Conservation (phyloP, 257 asterid species). For the Apocynum venetum region DNA sequence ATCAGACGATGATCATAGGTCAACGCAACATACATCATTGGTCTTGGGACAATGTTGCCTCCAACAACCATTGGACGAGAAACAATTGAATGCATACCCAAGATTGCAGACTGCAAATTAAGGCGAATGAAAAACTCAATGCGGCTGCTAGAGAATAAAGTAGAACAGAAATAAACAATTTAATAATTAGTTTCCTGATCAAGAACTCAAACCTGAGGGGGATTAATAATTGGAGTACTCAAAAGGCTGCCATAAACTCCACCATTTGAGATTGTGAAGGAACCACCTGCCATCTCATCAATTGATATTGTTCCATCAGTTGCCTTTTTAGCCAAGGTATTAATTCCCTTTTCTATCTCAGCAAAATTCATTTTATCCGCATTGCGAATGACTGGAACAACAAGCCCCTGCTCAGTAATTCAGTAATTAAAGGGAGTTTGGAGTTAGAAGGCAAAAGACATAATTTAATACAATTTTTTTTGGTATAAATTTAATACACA, state of each 20-base stretch:
- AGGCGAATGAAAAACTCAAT: conserved; percentile 1
- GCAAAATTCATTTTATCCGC: conserved; percentile 92
- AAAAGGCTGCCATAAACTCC: conserved; percentile 97
- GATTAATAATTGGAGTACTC: conserved; percentile 97
- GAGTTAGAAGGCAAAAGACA: background rate
- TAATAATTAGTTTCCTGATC: conserved; percentile 1
- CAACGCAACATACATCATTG: conserved; percentile 97
- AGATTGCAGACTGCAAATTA: conserved; percentile 77
- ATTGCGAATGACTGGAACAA: conserved; percentile 91
- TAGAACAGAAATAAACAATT: background rate
- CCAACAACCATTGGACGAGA: conserved; percentile 97
- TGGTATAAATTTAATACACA: background rate
- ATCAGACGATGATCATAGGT: conserved; percentile 96
- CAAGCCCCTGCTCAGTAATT: conserved; percentile 63
- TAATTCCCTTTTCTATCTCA: conserved; percentile 88
- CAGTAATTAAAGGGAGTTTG: conserved; percentile 17
- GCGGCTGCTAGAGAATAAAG: background rate
- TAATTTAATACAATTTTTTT: background rate
- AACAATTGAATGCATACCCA: conserved; percentile 97
- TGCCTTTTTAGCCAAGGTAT: conserved; percentile 88
- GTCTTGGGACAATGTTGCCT: conserved; percentile 74
- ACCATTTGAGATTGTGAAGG: conserved; percentile 95
- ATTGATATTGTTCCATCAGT: conserved; percentile 83
- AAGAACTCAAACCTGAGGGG: conserved; percentile 75
- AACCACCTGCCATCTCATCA: conserved; percentile 98